Conservation (phyloP, 352 stramenopile genomes). For the Phytophthora vignae region DNA sequence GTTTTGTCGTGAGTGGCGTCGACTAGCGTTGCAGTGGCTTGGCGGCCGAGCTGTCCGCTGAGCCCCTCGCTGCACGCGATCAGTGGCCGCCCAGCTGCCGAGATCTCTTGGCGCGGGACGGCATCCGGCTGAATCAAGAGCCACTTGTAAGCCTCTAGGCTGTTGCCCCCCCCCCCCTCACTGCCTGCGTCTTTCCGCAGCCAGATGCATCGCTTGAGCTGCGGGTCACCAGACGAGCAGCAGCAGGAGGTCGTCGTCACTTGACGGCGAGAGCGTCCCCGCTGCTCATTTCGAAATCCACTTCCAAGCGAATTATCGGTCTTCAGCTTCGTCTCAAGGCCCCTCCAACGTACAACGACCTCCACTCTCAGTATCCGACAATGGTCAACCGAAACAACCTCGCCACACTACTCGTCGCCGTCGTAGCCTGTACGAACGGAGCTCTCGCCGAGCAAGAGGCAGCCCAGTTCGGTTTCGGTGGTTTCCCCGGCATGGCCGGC, state of each 20-base stretch:
- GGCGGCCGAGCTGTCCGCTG: no score
- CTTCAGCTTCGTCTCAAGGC: background rate
- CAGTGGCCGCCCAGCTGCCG: background rate
- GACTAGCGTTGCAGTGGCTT: background rate
- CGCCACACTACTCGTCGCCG: no score
- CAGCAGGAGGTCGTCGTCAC: background rate
- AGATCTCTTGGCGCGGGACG: background rate
- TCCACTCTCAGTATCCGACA: no score
- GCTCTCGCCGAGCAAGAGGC: background rate
- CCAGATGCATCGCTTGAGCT: background rate
- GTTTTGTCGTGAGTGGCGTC: background rate
- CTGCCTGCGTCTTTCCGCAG: background rate
- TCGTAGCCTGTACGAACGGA: no score
- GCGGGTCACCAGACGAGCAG: background rate
- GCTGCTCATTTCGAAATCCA: background rate
- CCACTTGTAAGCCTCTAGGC: background rate
- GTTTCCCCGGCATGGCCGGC: conserved; percentile 2
- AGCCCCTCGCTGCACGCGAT: background rate
- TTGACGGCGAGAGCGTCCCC: background rate
- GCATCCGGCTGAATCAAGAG: background rate
- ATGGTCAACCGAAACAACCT: no score
- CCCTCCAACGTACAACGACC: no score
- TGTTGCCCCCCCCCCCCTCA: background rate
- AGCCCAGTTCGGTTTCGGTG: background rate
- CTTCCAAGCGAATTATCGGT: background rate